These are phyloP conservation scores for Salvia hispanica DNA, from an alignment of 257 asterid genomes.

Conservation along the genomic window DNA sequence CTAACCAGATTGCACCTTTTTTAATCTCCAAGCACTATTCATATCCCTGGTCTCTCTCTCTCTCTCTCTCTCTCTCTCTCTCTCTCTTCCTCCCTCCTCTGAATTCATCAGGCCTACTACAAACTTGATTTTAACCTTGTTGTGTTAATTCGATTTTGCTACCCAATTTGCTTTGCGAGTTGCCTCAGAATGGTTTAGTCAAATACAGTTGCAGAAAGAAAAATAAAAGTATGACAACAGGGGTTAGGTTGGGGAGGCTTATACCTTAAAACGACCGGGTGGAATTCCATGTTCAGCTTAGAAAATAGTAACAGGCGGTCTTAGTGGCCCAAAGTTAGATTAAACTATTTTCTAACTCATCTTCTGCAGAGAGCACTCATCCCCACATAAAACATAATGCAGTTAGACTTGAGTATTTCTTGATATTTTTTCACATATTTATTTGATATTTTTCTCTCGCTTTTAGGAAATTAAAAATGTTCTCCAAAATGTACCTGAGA, in stretches of 20 bases:
- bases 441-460: slow-evolving; percentile 19
- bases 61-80: not conserved
- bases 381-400: slow-evolving; percentile 3
- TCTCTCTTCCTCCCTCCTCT: not conserved
- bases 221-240: too few species aligned
- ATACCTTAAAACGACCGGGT: not conserved
- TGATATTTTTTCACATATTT: slow-evolving; percentile 1
- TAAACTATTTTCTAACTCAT: not conserved
- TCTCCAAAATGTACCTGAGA: slow-evolving; percentile 83
- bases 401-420: slow-evolving; percentile 11
- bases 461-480: slow-evolving; percentile 77
- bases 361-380: not conserved
- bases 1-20: not conserved
- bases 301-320: not conserved
- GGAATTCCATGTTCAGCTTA: slow-evolving; percentile 6
- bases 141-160: not conserved
- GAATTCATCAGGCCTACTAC: not conserved
- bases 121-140: not conserved
- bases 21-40: not conserved
- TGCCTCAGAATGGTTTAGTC: too few species aligned
- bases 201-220: too few species aligned
- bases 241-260: not conserved
- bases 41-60: not conserved
- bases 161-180: too few species aligned
- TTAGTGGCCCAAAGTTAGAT: slow-evolving; percentile 6